Evolutionary conservation across 2,329 filamentous ascomycete genomes (phyloP).

Genomic region (Botrytis pseudocinerea): DNA sequence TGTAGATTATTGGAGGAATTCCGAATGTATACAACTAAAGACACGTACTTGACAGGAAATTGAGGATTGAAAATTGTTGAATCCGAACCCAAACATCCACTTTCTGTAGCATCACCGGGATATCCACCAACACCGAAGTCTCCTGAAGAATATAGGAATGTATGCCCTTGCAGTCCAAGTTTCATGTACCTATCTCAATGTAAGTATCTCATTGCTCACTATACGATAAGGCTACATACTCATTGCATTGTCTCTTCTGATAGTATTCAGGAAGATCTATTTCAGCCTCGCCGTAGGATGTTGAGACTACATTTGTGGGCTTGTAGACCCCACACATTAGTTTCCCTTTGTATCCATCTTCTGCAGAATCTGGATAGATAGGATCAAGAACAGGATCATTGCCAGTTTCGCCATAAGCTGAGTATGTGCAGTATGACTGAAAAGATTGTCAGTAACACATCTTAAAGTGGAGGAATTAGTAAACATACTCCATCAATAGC

Average conservation of each 20-base stretch:
- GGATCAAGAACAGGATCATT: constrained; percentile 45
- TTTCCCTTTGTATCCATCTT: constrained; percentile 52
- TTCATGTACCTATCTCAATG: constrained; percentile 45
- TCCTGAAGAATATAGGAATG: constrained; percentile 49
- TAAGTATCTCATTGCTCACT: background rate
- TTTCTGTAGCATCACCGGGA: constrained; percentile 38
- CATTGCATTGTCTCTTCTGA: constrained; percentile 51
- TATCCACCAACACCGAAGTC: constrained; percentile 47
- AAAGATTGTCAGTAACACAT: background rate
- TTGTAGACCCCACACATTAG: constrained; percentile 51
- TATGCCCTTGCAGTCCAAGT: constrained; percentile 49
- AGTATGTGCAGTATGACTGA: constrained; percentile 27
- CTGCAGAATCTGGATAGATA: constrained; percentile 49
- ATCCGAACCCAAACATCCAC: constrained; percentile 46
- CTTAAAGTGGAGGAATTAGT: background rate
- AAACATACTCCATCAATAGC: constrained; percentile 24
- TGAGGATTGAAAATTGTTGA: constrained; percentile 49
- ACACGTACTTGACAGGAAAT: constrained; percentile 39
- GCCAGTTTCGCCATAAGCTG: constrained; percentile 25
- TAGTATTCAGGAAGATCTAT: constrained; percentile 54
- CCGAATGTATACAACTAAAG: background rate
- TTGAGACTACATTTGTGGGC: constrained; percentile 44
- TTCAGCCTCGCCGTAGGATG: constrained; percentile 56
- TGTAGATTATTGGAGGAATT: too few species aligned
- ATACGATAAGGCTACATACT: constrained; percentile 36